A percentile compares a stretch with the other conserved stretches of the same genome.
Evolutionary conservation across 2,329 filamentous ascomycete genomes (phyloP).

Genomic region (Colletotrichum sp.): DNA sequence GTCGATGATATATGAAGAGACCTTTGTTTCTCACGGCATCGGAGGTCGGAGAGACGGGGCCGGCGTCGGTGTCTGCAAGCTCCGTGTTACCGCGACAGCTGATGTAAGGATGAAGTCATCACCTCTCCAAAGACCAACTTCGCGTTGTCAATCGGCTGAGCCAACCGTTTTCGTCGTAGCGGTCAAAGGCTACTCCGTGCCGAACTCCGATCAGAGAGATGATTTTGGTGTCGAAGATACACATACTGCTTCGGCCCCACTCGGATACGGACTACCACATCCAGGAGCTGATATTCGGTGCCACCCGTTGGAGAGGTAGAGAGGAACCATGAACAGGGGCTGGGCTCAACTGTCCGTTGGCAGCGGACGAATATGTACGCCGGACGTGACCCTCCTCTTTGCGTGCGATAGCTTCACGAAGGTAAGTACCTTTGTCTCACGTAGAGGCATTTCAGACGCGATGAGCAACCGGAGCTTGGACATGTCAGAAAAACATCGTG

Average conservation of each 20-base stretch:
- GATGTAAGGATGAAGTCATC: background rate
- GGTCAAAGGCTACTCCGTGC: background rate
- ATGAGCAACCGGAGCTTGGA: background rate
- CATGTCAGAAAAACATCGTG: background rate
- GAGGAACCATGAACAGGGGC: background rate
- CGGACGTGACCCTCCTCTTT: background rate
- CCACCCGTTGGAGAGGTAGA: background rate
- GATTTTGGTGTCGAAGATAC: background rate
- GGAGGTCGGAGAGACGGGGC: background rate
- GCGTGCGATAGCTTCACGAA: background rate
- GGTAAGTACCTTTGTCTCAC: background rate
- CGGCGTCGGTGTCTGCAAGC: background rate
- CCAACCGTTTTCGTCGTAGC: background rate
- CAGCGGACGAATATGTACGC: background rate
- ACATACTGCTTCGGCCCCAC: background rate
- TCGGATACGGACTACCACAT: background rate
- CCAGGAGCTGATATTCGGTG: background rate
- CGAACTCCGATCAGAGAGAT: background rate
- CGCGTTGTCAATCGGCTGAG: background rate
- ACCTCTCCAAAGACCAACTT: background rate
- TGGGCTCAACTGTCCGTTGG: background rate
- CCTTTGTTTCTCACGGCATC: background rate
- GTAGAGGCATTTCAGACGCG: background rate
- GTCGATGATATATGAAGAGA: background rate
- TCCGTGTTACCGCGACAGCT: background rate